These are phyloP conservation scores for Fusarium miscanthi DNA, from an alignment of 2,329 filamentous ascomycete genomes.

Conservation along the genomic window DNA sequence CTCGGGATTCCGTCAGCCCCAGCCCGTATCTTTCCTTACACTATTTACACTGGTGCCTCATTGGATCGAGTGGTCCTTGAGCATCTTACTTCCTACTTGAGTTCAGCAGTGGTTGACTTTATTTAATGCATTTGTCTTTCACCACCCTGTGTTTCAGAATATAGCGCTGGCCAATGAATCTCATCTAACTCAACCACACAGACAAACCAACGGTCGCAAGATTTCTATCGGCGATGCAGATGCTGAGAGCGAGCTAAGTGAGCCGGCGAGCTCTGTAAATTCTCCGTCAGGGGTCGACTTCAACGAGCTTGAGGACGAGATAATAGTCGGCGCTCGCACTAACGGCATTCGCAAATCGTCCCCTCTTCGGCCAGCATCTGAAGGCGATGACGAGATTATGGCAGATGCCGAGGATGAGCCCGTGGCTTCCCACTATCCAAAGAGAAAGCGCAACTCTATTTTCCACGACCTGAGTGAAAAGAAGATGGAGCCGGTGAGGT, in stretches of 20 bases:
- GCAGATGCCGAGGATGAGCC: conserved; percentile 55
- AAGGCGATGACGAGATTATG: conserved; percentile 58
- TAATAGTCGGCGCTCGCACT: conserved; percentile 60
- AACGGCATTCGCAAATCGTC: conserved; percentile 54
- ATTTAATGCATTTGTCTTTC: neutral
- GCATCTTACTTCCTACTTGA: neutral
- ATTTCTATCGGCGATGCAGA: conserved; percentile 53
- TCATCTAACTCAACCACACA: conserved; percentile 42
- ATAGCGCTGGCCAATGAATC: neutral
- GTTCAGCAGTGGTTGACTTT: neutral
- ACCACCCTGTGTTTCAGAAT: neutral
- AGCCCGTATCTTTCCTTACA: neutral
- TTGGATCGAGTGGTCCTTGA: neutral
- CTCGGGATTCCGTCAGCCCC: neutral
- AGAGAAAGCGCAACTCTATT: conserved; percentile 65
- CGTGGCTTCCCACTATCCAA: conserved; percentile 58
- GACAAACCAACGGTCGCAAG: conserved; percentile 46
- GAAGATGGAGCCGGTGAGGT: conserved; percentile 54
- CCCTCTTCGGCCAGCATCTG: conserved; percentile 48
- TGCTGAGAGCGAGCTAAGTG: conserved; percentile 58
- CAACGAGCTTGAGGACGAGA: conserved; percentile 62
- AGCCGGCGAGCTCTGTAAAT: conserved; percentile 50
- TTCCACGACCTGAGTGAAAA: conserved; percentile 63
- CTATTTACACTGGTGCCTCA: neutral
- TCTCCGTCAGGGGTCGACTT: conserved; percentile 53